phyloP scores from a whole-genome alignment of 441 rosid genomes.

The Euphorbia corollata region DNA sequence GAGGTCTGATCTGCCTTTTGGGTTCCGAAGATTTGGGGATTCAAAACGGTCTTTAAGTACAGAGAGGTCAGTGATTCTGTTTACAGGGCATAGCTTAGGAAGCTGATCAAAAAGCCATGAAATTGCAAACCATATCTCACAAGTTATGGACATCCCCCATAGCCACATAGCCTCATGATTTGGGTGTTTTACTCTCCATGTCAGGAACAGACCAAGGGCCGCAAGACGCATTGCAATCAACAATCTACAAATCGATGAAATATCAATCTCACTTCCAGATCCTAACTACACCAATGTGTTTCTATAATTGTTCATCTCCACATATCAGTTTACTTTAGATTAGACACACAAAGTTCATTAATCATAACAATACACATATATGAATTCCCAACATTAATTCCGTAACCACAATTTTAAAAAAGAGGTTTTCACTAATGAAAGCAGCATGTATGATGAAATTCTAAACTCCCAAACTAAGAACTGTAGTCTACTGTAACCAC shows the following conservation, averaged over 20 bases:
- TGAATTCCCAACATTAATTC: neutral
- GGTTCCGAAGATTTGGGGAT: constrained; percentile 54
- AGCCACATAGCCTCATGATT: constrained; percentile 79
- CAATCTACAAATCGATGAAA: constrained; percentile 36
- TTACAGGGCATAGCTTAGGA: constrained; percentile 83
- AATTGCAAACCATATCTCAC: constrained; percentile 89
- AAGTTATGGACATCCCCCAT: constrained; percentile 75
- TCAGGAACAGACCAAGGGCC: constrained; percentile 58
- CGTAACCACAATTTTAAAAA: too few relatives aligned
- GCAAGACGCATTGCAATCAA: constrained; percentile 50
- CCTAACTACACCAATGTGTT: neutral
- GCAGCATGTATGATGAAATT: too few relatives aligned
- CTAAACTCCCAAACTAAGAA: neutral
- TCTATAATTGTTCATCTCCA: neutral
- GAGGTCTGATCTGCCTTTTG: constrained; percentile 72
- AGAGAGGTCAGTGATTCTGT: constrained; percentile 57
- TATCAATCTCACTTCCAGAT: constrained; percentile 2
- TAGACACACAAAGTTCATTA: neutral
- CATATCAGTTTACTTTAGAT: neutral
- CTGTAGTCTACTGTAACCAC: too few relatives aligned
- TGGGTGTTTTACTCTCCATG: constrained; percentile 77
- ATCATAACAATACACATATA: neutral
- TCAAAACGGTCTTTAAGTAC: constrained; percentile 63
- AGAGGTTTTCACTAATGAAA: too few relatives aligned
- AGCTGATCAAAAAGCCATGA: constrained; percentile 91